Conservation (phyloP, 768 basidiomycete genomes). For the Hygrophoropsis aurantiaca region DNA sequence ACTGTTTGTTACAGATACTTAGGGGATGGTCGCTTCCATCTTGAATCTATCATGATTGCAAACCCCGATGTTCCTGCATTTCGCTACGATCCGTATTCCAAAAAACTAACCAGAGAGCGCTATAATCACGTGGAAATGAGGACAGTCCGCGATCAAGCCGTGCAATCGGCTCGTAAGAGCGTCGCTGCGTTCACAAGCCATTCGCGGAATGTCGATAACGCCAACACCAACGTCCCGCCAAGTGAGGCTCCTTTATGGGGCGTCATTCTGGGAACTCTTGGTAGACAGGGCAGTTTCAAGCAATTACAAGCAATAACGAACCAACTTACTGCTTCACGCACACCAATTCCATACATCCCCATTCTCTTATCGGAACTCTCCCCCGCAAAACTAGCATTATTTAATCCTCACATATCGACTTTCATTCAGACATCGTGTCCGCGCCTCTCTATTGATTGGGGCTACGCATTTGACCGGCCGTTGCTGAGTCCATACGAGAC, state of each 20-base stretch:
- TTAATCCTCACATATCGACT: constrained; percentile 76
- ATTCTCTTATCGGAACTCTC: constrained; percentile 97
- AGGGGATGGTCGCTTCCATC: constrained; percentile 96
- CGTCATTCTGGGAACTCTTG: constrained; percentile 90
- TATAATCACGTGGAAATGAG: constrained; percentile 93
- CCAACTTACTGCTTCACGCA: constrained; percentile 57
- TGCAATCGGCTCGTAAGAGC: constrained; percentile 70
- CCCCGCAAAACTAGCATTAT: constrained; percentile 86
- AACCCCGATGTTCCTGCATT: constrained; percentile 94
- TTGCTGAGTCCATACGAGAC: constrained; percentile 93
- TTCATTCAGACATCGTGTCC: constrained; percentile 98
- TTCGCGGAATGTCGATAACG: constrained; percentile 3
- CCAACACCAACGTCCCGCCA: constrained; percentile 14
- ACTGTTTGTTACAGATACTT: constrained; percentile 64
- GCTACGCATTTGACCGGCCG: constrained; percentile 89
- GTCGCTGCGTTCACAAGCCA: constrained; percentile 36
- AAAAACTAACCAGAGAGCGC: constrained; percentile 90
- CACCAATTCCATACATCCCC: constrained; percentile 74
- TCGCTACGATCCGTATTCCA: constrained; percentile 97
- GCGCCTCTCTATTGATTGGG: constrained; percentile 97
- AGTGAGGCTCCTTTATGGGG: constrained; percentile 63
- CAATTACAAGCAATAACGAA: constrained; percentile 85
- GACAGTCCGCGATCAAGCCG: constrained; percentile 66
- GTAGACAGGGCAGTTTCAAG: constrained; percentile 88
- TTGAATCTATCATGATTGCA: constrained; percentile 99